Conservation (phyloP, 768 basidiomycete species). For the Pleurotus citrinopileatus region DNA sequence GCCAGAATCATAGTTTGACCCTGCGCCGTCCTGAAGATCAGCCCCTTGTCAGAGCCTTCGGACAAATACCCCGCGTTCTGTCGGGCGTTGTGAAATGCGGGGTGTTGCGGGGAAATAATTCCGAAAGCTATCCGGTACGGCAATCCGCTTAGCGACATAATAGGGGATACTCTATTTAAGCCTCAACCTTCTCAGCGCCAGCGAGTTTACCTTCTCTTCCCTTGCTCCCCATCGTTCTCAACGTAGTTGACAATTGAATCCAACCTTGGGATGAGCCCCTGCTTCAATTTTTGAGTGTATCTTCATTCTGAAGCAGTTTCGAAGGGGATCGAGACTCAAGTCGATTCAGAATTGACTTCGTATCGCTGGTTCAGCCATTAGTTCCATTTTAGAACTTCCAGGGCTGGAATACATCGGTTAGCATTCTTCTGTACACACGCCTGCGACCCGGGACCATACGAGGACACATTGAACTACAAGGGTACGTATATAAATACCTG, state of each 20-base stretch:
- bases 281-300: neutral
- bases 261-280: neutral
- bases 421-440: slow-evolving; percentile 3
- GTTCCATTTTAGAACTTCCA: neutral
- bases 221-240: neutral
- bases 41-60: neutral
- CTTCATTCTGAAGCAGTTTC: neutral
- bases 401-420: slow-evolving; percentile 1
- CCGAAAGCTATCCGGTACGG: slow-evolving; percentile 4
- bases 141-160: slow-evolving; percentile 7
- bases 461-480: too few relatives aligned
- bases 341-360: neutral
- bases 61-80: neutral
- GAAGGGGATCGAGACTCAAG: too few relatives aligned
- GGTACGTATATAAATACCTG: too few relatives aligned
- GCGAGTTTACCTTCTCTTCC: neutral
- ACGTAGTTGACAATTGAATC: neutral
- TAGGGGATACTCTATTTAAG: slow-evolving; percentile 6
- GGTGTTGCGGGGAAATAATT: slow-evolving; percentile 1
- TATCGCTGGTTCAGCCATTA: neutral
- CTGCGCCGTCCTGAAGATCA: neutral
- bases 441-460: slow-evolving; percentile 1
- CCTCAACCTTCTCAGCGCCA: neutral
- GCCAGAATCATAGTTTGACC: too few relatives aligned
- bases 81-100: slow-evolving; percentile 2